Conservation (phyloP, 768 basidiomycete genomes). For the Lactarius akahatsu region DNA sequence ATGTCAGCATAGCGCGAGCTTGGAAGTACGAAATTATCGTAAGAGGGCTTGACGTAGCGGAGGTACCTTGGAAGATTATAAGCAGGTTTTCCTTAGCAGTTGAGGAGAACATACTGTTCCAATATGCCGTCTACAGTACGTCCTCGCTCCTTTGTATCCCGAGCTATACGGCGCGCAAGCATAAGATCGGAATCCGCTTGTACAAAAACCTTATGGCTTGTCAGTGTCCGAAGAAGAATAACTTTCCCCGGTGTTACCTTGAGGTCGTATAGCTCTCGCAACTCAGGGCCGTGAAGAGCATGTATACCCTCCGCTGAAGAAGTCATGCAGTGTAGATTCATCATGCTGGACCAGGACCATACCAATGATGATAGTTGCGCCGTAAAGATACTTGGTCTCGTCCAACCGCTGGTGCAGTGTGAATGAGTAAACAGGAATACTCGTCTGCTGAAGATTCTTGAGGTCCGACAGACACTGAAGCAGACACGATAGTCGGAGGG, state of each 20-base stretch:
- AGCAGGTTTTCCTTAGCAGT: neutral
- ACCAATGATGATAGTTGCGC: constrained; percentile 90
- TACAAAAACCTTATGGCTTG: constrained; percentile 64
- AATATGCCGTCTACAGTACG: constrained; percentile 83
- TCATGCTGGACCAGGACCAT: constrained; percentile 24
- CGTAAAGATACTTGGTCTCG: constrained; percentile 87
- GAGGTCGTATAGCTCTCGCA: constrained; percentile 86
- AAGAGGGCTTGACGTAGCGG: constrained; percentile 92
- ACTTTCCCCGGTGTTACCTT: constrained; percentile 50
- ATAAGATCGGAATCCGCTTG: constrained; percentile 96
- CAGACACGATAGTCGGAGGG: neutral
- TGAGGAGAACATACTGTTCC: constrained; percentile 61
- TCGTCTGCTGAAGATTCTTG: constrained; percentile 77
- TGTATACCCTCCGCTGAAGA: constrained; percentile 84
- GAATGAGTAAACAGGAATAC: constrained; percentile 96
- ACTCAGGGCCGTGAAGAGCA: constrained; percentile 73
- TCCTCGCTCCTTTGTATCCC: constrained; percentile 87
- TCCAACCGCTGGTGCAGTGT: constrained; percentile 77
- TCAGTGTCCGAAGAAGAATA: neutral
- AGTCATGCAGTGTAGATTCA: constrained; percentile 1
- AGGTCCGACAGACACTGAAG: constrained; percentile 79
- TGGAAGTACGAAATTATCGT: constrained; percentile 91
- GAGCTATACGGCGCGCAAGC: constrained; percentile 87
- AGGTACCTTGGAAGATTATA: constrained; percentile 61
- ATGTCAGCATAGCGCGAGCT: constrained; percentile 88